phyloP scores from a whole-genome alignment of 768 basidiomycete genomes.

The Podaxis rugospora region DNA sequence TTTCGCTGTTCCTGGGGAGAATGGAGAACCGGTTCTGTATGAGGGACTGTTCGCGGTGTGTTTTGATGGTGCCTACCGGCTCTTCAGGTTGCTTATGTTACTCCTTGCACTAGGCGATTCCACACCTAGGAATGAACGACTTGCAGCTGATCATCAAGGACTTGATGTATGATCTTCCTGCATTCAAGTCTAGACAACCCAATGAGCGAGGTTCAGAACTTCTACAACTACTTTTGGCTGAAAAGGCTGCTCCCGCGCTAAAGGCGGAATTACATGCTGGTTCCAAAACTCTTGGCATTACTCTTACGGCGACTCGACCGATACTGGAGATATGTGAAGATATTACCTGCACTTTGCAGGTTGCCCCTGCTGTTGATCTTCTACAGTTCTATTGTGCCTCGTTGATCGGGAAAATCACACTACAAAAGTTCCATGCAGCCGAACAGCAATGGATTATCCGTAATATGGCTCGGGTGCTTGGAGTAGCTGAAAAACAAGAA shows the following conservation, averaged over 20 bases:
- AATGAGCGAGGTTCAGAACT: constrained; percentile 9
- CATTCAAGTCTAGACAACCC: constrained; percentile 1
- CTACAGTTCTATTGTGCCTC: constrained; percentile 48
- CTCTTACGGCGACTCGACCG: background rate
- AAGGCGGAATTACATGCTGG: constrained; percentile 18
- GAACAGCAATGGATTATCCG: constrained; percentile 43
- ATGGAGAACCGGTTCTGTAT: constrained; percentile 44
- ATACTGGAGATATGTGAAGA: constrained; percentile 8
- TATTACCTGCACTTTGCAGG: background rate
- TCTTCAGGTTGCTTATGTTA: background rate
- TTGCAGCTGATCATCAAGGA: constrained; percentile 34
- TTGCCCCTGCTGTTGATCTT: constrained; percentile 40
- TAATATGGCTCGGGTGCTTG: constrained; percentile 40
- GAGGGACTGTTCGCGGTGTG: constrained; percentile 47
- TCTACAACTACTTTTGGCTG: constrained; percentile 27
- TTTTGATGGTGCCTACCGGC: background rate
- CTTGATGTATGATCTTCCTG: constrained; percentile 10
- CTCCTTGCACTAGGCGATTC: constrained; percentile 38
- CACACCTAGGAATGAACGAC: constrained; percentile 36
- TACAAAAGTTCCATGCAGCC: constrained; percentile 39
- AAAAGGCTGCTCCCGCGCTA: constrained; percentile 31
- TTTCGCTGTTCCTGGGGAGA: constrained; percentile 37
- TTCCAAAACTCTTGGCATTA: background rate
- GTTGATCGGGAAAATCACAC: constrained; percentile 39
- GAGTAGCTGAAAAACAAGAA: constrained; percentile 17